Base-by-base conservation (phyloP, 345 rosid species). In the Noccaea bulbosa region DNA sequence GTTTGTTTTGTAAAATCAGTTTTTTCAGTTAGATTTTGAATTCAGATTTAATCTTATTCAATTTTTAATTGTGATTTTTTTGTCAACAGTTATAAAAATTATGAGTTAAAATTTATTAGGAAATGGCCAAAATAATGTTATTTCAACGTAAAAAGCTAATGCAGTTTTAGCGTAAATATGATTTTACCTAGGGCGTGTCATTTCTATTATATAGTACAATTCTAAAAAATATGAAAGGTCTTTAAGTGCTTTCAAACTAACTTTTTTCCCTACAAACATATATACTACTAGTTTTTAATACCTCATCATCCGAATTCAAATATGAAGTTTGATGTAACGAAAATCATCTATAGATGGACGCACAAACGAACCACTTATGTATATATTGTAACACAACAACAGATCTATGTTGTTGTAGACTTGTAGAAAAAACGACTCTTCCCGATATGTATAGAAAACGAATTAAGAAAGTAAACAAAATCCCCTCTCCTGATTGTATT, bases 311-410 rank as follows among this genome's bases (percentile, higher is more conserved):
- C 5, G 27, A 4, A 57, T n/a, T 35, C 4, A 44, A 4, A 27
- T 27, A 27, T 45, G 6, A 11, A 33, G 15, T 34, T 9, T 55
- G 46, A 43, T 43, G 12, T 43, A 30, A 65, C 14, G 24, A 51
- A 32, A 34, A 35, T 50, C 49, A 20, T 20, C 22, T 20, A 20
- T 20, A 20, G 22, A 20, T 20, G 22, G 22, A 20, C 22, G 22
- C 22, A 39, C 15, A 27, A 69, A 38, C 40, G 47, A 24, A 27
- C 39, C 16, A 45, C 38, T 20, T 37, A 17, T 38, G n/a, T 17
- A 57, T 46, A 48, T 57, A 48, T 69, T 48, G 3, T 20, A 20
- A 43, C 27, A 50, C 27, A 50, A 16, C 46, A 52, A 61, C 16
- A 2, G 30, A 17, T 33, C 2, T 20, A 20, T 27, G 30, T 27